phyloP scores from a whole-genome alignment of 345 rosid species.

The Salix purpurea region DNA sequence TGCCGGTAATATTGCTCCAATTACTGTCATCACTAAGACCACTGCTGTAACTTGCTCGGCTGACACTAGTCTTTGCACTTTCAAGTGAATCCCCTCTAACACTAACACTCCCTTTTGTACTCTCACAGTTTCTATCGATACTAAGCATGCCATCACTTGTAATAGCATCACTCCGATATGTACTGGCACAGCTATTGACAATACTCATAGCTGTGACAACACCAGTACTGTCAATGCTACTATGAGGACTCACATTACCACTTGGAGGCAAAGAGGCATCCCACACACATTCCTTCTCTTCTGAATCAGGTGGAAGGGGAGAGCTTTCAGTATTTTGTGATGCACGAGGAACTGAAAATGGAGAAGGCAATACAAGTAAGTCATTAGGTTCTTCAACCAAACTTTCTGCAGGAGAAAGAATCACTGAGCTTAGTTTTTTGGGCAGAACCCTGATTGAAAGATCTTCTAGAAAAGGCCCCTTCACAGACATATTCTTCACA shows the following conservation, averaged over 20 bases:
- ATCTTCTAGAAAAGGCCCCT: slow-evolving; percentile 76
- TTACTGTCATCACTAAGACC: slow-evolving; percentile 91
- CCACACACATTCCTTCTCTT: slow-evolving; percentile 93
- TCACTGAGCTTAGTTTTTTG: slow-evolving; percentile 46
- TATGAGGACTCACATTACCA: slow-evolving; percentile 81
- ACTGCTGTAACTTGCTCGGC: slow-evolving; percentile 80
- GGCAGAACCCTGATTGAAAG: slow-evolving; percentile 57
- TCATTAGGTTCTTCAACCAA: slow-evolving; percentile 60
- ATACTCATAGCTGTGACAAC: slow-evolving; percentile 78
- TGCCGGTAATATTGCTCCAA: slow-evolving; percentile 89
- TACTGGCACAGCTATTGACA: slow-evolving; percentile 54
- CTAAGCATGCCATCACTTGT: slow-evolving; percentile 79
- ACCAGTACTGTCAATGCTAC: slow-evolving; percentile 71
- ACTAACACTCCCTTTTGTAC: slow-evolving; percentile 51
- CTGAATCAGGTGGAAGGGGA: slow-evolving; percentile 56
- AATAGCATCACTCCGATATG: slow-evolving; percentile 46
- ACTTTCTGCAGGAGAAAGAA: slow-evolving; percentile 67
- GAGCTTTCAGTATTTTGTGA: slow-evolving; percentile 63
- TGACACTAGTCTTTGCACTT: slow-evolving; percentile 74
- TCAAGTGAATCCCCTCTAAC: slow-evolving; percentile 73
- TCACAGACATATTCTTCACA: slow-evolving; percentile 61
- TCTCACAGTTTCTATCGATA: slow-evolving; percentile 64
- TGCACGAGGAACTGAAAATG: slow-evolving; percentile 52
- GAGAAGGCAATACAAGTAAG: slow-evolving; percentile 39
- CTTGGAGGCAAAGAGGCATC: slow-evolving; percentile 95